Evolutionary conservation across 495 filamentous ascomycete genomes (phyloP).

Genomic region (Copromyces sp.): DNA sequence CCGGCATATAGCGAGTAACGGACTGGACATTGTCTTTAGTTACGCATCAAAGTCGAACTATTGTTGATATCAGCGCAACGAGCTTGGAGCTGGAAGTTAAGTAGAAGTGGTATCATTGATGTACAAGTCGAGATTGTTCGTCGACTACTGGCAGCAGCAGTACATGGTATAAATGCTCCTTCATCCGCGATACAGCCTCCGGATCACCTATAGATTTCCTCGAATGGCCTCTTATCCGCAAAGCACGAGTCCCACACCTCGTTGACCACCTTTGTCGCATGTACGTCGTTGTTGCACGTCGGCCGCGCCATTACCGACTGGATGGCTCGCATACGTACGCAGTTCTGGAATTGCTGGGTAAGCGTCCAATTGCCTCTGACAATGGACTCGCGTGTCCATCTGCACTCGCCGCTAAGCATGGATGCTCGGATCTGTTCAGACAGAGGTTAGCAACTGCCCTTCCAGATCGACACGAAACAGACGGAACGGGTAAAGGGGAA

Average conservation of each 20-base stretch:
- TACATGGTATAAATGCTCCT: neutral
- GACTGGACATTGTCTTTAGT: neutral
- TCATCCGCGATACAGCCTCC: neutral
- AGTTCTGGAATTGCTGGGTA: conserved; percentile 87
- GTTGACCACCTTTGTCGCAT: conserved; percentile 82
- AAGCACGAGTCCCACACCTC: conserved; percentile 98
- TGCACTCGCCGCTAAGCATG: conserved; percentile 85
- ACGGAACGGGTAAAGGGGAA: neutral
- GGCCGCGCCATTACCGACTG: conserved; percentile 65
- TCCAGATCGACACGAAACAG: neutral
- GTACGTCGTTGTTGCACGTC: conserved; percentile 71
- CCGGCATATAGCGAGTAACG: neutral
- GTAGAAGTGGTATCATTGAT: neutral
- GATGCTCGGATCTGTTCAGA: conserved; percentile 69
- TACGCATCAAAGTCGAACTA: neutral
- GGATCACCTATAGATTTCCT: conserved; percentile 82
- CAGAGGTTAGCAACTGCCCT: neutral
- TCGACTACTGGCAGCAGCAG: neutral
- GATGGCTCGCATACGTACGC: conserved; percentile 71
- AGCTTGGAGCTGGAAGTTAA: neutral
- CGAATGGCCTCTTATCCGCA: conserved; percentile 84
- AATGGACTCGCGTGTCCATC: conserved; percentile 82
- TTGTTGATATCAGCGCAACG: neutral
- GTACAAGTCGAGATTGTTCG: neutral
- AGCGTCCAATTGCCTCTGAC: conserved; percentile 73